phyloP scores from a whole-genome alignment of 352 stramenopile species.

The Elongisporangium undulatum region DNA sequence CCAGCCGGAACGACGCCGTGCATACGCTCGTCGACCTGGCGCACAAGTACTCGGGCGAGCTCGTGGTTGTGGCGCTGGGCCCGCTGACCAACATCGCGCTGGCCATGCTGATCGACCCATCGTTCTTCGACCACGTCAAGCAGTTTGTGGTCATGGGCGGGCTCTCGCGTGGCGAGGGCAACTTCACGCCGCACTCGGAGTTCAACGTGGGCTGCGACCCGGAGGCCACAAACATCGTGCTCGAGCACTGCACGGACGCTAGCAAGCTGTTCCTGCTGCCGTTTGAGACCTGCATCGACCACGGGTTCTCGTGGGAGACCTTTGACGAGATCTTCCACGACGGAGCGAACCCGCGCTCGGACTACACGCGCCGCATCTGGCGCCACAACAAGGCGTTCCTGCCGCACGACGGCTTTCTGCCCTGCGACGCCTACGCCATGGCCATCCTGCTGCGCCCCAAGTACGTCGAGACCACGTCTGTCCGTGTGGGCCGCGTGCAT shows the following conservation, averaged over 20 bases:
- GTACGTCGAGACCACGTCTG: conserved; percentile 41
- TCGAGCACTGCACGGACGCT: conserved; percentile 47
- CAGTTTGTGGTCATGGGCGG: conserved; percentile 75
- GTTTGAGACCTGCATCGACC: conserved; percentile 65
- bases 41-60: conserved; percentile 50
- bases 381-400: conserved; percentile 45
- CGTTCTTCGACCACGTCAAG: conserved; percentile 56
- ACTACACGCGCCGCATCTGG: conserved; percentile 65
- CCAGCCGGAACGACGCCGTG: conserved; percentile 58
- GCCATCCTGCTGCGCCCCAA: conserved; percentile 52
- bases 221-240: conserved; percentile 71
- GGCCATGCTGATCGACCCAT: conserved; percentile 64
- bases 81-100: conserved; percentile 80
- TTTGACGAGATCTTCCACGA: conserved; percentile 69
- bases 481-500: conserved; percentile 48
- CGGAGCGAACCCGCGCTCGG: conserved; percentile 20
- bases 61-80: conserved; percentile 72
- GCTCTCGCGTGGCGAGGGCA: conserved; percentile 60
- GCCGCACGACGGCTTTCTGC: conserved; percentile 40
- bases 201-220: conserved; percentile 84
- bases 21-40: conserved; percentile 57
- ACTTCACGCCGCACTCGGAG: conserved; percentile 61
- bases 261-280: conserved; percentile 63
- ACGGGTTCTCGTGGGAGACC: conserved; percentile 45
- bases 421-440: conserved; percentile 74